phyloP scores from a whole-genome alignment of 78 protist genomes.

The Dictyostelium purpureum region DNA sequence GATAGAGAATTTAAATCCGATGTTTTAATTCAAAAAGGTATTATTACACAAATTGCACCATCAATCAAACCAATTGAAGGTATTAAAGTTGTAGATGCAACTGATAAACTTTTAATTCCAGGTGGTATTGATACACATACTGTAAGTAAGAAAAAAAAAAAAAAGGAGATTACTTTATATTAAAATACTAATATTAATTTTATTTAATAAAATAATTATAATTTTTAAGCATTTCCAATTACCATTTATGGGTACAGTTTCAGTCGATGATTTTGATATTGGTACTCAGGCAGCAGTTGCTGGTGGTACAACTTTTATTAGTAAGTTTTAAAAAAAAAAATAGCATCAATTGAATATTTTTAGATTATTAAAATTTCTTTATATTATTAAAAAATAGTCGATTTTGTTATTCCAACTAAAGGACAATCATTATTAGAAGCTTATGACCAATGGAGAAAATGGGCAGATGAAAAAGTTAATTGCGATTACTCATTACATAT shows the following conservation, averaged over 20 bases:
- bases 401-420: constrained; percentile 87
- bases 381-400: constrained; percentile 50
- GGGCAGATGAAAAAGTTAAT: constrained; percentile 84
- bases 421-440: constrained; percentile 85
- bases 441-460: constrained; percentile 83
- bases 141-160: too few relatives aligned
- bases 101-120: constrained; percentile 69
- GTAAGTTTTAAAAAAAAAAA: background rate
- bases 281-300: constrained; percentile 93
- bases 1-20: constrained; percentile 82
- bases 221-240: constrained; percentile 89
- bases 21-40: constrained; percentile 81
- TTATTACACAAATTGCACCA: constrained; percentile 59
- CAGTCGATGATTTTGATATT: constrained; percentile 91
- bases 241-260: constrained; percentile 93
- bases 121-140: constrained; percentile 96
- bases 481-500: constrained; percentile 91
- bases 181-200: too few relatives aligned
- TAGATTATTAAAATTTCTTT: background rate
- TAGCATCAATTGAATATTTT: background rate
- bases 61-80: background rate
- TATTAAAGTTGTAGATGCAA: constrained; percentile 36
- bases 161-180: too few relatives aligned
- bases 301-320: constrained; percentile 93
- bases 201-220: too few relatives aligned